These are phyloP conservation scores for Pneumocystis carinii DNA, from an alignment of 1,139 yeast genomes.

Conservation along the genomic window DNA sequence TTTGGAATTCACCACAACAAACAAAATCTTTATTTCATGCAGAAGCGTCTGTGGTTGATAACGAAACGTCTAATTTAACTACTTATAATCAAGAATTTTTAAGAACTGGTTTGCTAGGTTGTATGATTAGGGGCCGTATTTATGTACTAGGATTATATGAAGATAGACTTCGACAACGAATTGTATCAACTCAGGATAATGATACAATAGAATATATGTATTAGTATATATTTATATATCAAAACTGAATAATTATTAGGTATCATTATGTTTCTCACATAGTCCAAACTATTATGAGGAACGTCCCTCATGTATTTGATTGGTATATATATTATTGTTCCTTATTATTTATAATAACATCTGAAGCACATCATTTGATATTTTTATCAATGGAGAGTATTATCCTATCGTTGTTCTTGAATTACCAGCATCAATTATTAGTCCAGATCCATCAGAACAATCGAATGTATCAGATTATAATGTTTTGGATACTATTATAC, in stretches of 20 bases:
- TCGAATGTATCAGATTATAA: conserved; percentile 23
- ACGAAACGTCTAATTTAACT: conserved; percentile 4
- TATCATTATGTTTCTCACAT: conserved; percentile 80
- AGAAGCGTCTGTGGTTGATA: conserved; percentile 20
- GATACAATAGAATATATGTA: conserved; percentile 25
- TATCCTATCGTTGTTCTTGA: conserved; percentile 79
- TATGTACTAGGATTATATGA: conserved; percentile 81
- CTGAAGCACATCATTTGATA: conserved; percentile 44
- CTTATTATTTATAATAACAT: background rate
- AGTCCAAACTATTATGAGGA: conserved; percentile 62
- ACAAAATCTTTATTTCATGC: conserved; percentile 73
- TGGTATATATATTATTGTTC: conserved; percentile 43
- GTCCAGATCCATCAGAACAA: conserved; percentile 20
- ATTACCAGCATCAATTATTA: conserved; percentile 47
- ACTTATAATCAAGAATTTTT: conserved; percentile 39
- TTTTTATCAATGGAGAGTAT: conserved; percentile 69
- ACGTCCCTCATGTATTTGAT: conserved; percentile 70
- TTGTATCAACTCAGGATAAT: conserved; percentile 21
- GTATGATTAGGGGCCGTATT: conserved; percentile 70
- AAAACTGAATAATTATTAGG: background rate
- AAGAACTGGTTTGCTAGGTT: conserved; percentile 83
- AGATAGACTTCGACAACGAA: conserved; percentile 64
- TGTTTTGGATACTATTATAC: conserved; percentile 24
- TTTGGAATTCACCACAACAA: conserved; percentile 58
- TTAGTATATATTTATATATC: background rate